A percentile compares a stretch with the other conserved stretches of the same genome.
These are phyloP conservation scores for Magnusiomyces magnusii DNA, from an alignment of 1,139 yeast species.

Conservation along the genomic window DNA sequence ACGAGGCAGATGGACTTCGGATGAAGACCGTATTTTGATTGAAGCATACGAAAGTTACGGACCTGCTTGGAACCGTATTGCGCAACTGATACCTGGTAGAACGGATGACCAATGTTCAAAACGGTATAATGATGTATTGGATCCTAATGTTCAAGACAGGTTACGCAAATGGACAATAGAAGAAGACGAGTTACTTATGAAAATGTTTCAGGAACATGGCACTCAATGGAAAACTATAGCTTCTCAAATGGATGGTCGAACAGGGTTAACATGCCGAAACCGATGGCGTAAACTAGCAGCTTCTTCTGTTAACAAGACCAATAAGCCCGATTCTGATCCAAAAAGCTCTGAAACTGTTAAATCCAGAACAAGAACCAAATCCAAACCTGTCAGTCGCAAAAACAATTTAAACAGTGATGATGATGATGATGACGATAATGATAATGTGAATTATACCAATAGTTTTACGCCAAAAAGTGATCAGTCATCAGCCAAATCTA, in stretches of 20 bases:
- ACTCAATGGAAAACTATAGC: constrained; percentile 89
- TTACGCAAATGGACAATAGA: constrained; percentile 71
- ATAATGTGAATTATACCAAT: neutral
- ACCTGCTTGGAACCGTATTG: constrained; percentile 79
- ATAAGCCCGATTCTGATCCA: neutral
- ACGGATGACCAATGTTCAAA: constrained; percentile 96
- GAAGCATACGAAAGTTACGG: constrained; percentile 64
- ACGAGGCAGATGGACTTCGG: constrained; percentile 85
- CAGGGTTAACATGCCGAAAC: constrained; percentile 84
- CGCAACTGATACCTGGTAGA: constrained; percentile 67
- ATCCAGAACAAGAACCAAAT: neutral
- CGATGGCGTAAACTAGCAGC: constrained; percentile 86
- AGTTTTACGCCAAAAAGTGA: neutral
- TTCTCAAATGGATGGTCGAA: constrained; percentile 62
- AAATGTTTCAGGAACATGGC: constrained; percentile 64
- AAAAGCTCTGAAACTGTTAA: neutral
- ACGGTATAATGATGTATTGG: constrained; percentile 80
- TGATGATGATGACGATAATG: constrained; percentile 7
- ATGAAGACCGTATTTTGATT: constrained; percentile 62
- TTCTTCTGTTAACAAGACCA: neutral
- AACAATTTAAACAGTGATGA: neutral
- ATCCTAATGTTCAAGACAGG: constrained; percentile 72
- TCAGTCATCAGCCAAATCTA: neutral
- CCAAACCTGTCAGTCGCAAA: neutral
- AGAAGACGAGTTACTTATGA: constrained; percentile 64